Base-by-base conservation (phyloP, 2,329 filamentous ascomycete genomes). In the Fonsecaea multimorphosa region DNA sequence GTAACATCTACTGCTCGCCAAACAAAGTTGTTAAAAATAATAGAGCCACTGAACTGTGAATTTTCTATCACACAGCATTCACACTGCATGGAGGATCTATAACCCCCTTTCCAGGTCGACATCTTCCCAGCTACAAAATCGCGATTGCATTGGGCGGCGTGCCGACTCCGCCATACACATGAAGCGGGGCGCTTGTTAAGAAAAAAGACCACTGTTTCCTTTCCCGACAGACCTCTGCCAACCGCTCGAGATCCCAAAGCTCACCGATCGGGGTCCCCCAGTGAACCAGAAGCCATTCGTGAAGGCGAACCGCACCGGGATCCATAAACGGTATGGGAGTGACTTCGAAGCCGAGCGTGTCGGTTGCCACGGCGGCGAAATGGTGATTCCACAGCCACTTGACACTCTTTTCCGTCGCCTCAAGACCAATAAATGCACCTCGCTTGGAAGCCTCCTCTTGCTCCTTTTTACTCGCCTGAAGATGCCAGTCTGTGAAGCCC, bases 141-240 rank as follows among this genome's bases (percentile, higher is more conserved):
- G 68, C 69, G 8, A 56, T 61, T 14, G 59, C 66, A 53, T 71
- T 71, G 12, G 68, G 54, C 1, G 68, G 70, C 32, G 61, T 68
- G 12, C 61, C 68, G 19, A 71, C 66, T 9, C 68, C 70, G 32
- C 66, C 64, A 40, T 58, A 65, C 7, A 71, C 22, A 54, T 70
- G 36, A n/a, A 71, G 53, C 7, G 68, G 69, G 19, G 27, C 36
- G 9, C 79, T 82, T 0, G 78, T 77, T 14, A 85, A 72, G 63
- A 85, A 84, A 63, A 85, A 85, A 0, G 70, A 73, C 75, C 74
- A 79, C 24, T 78, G 31, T n/a, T 72, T 3, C 68, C 67, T 24
- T 46, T 69, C 72, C 64, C 22, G 12, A 71, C 79, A 81, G 57
- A 76, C 70, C 61, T 72, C 66, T 12, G 74, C 69, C 54, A 81